A percentile compares a stretch with the other conserved stretches of the same genome.
These are phyloP conservation scores for Lipomyces mesembrius DNA, from an alignment of 805 yeast species.

Conservation along the genomic window DNA sequence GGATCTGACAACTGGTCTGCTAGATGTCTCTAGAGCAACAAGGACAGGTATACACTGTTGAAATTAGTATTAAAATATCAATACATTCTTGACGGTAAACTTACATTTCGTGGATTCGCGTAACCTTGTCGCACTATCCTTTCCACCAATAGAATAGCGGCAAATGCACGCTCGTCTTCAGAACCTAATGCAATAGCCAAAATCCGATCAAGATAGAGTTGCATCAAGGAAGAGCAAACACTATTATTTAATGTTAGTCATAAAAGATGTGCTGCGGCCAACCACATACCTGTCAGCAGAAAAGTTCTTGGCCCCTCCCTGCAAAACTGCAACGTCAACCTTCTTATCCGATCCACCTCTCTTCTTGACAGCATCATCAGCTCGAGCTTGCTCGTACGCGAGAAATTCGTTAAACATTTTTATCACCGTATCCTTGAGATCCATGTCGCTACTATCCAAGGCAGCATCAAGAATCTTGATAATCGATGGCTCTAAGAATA, in stretches of 20 bases:
- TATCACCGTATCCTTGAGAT: constrained; percentile 57
- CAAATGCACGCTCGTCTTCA: constrained; percentile 53
- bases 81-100: not conserved
- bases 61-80: constrained; percentile 1
- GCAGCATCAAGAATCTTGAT: constrained; percentile 60
- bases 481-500: constrained; percentile 64
- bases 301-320: constrained; percentile 57
- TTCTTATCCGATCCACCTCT: constrained; percentile 58
- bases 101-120: constrained; percentile 71
- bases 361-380: constrained; percentile 29
- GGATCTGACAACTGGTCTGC: constrained; percentile 49
- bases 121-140: constrained; percentile 66
- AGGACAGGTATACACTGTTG: constrained; percentile 57
- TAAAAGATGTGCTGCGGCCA: not conserved
- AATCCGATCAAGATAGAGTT: constrained; percentile 58
- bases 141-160: constrained; percentile 61
- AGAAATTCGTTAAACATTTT: constrained; percentile 64
- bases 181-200: constrained; percentile 56
- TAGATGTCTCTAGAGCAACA: constrained; percentile 68
- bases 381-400: constrained; percentile 48
- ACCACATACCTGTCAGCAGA: constrained; percentile 57
- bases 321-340: constrained; percentile 57
- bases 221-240: constrained; percentile 74
- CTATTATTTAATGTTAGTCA: constrained; percentile 2
- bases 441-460: constrained; percentile 49